phyloP scores from a whole-genome alignment of 2,329 filamentous ascomycete species.

The Alternaria gaisen region DNA sequence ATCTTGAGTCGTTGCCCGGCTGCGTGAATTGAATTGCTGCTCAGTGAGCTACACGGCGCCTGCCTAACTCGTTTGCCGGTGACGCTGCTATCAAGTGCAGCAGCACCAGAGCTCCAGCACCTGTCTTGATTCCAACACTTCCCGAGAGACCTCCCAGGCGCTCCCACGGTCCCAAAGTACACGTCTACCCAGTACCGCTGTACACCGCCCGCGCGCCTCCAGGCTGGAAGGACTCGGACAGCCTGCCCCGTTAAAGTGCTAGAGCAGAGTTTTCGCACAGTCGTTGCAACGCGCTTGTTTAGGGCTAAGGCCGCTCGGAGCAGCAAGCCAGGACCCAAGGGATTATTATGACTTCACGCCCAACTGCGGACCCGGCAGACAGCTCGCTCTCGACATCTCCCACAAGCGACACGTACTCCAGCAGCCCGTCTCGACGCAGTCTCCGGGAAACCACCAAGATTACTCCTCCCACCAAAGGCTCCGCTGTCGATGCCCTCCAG shows the following conservation, averaged over 20 bases:
- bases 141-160: constrained; percentile 23
- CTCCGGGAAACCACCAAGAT: constrained; percentile 29
- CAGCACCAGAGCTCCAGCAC: neutral
- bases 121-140: neutral
- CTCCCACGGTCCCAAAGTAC: constrained; percentile 28
- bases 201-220: constrained; percentile 39
- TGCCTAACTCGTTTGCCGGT: constrained; percentile 28
- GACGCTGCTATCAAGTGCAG: constrained; percentile 2
- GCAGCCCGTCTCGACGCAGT: constrained; percentile 26
- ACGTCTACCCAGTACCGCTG: constrained; percentile 28
- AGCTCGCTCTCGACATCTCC: constrained; percentile 25
- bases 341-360: constrained; percentile 50
- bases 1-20: neutral
- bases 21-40: neutral
- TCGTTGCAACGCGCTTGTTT: constrained; percentile 41
- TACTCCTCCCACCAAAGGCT: constrained; percentile 23
- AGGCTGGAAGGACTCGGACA: constrained; percentile 36
- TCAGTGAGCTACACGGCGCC: constrained; percentile 26
- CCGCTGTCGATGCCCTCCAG: constrained; percentile 42
- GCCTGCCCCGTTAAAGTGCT: constrained; percentile 44
- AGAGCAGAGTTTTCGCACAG: constrained; percentile 47
- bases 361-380: constrained; percentile 32
- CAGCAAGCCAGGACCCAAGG: constrained; percentile 38
- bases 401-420: constrained; percentile 20
- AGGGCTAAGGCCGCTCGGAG: constrained; percentile 44